Base-by-base conservation (phyloP, 208 protist species). In the Crithidia thermophila region DNA sequence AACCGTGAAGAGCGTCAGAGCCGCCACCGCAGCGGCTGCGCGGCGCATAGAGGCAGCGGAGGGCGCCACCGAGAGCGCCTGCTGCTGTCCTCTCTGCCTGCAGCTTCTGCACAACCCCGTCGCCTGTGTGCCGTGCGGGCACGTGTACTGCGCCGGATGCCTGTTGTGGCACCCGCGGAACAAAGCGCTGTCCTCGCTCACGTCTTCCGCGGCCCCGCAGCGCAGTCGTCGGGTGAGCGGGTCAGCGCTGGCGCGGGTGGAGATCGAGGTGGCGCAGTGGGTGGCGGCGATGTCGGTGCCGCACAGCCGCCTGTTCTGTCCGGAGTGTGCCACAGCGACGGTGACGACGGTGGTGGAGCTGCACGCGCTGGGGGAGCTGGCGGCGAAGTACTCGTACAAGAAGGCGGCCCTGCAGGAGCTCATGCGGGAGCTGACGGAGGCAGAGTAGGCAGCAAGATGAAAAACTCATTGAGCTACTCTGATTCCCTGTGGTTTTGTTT, bases 51-150 rank as follows among this genome's bases (percentile, higher is more conserved):
- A 88, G 27, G 78, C 77, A 9, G 85, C 84, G 6, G 92, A 95
- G 65, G 81, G 87, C 69, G 84, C 92, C 11, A 87, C 72, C 9
- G 89, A 95, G 69, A 90, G 85, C 64, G 63, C 72, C 4, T 94
- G 84, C 60, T 81, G 77, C 51, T 97, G 92, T 37, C 52, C 81
- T 4, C 8, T 78, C 8, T 97, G 92, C 59, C 66, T 97, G 18
- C 58, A 84, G 70, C 76, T 94, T 21, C 81, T 86, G 16, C 5
- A 23, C 33, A 39, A 64, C 9, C 88, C 92, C 21, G 40, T 88
- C 16, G 85, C 85, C 4, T 97, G 88, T 52, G 82, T 81, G 16
- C 92, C 92, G n/a, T 97, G 92, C 52, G 92, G 92, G 11, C 92
- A 97, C 75, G 81, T 86, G 4, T 94, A 83, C 67, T 97, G 92